Conservation (phyloP, 1,139 yeast species). For the Diutina mesorugosa region DNA sequence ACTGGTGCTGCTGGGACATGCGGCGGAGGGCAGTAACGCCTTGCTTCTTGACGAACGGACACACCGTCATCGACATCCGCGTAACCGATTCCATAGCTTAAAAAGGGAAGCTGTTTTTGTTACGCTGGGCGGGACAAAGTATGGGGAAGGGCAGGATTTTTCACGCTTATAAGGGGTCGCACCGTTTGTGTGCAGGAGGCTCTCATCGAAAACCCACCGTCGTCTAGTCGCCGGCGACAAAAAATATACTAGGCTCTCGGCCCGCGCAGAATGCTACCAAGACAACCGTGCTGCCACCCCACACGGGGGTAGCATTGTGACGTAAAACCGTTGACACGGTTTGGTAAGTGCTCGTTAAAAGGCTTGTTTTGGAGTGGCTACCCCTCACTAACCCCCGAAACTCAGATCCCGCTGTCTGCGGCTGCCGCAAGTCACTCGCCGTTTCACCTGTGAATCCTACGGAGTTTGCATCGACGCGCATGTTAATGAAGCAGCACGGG, state of each 20-base stretch:
- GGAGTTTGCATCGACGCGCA: not conserved
- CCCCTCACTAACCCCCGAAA: not conserved
- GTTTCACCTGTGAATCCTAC: not conserved
- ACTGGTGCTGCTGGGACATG: slow-evolving; percentile 25
- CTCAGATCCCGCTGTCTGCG: not conserved
- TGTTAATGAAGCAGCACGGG: too few species aligned
- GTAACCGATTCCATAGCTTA: slow-evolving; percentile 62
- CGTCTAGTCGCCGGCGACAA: not conserved
- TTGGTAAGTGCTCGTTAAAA: too few species aligned
- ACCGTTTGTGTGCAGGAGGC: not conserved
- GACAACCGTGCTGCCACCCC: not conserved
- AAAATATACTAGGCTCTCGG: not conserved
- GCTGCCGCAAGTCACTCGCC: not conserved
- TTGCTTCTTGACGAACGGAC: slow-evolving; percentile 75
- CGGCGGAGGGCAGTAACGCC: slow-evolving; percentile 49
- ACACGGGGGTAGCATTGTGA: not conserved
- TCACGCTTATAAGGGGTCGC: not conserved
- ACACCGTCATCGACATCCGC: slow-evolving; percentile 63
- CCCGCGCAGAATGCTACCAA: not conserved
- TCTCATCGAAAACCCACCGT: not conserved
- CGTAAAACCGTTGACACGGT: too few species aligned
- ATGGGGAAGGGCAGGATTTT: not conserved
- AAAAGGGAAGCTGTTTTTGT: not conserved
- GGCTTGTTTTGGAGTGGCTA: too few species aligned
- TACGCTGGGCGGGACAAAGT: not conserved